phyloP scores from a whole-genome alignment of 495 filamentous ascomycete genomes.

The Parachaetomium inaequale region DNA sequence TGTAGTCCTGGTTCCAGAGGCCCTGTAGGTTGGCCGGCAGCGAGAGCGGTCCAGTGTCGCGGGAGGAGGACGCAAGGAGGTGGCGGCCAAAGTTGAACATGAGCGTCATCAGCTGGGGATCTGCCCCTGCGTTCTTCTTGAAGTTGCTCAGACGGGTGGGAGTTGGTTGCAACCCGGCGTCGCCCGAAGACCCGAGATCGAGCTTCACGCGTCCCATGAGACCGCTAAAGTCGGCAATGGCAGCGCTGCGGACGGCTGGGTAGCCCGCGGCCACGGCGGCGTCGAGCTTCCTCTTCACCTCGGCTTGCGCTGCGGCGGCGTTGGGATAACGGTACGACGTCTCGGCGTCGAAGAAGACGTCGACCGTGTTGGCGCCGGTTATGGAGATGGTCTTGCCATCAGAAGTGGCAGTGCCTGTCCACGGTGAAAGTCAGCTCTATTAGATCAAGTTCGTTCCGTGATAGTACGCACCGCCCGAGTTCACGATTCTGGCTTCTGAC shows the following conservation, averaged over 20 bases:
- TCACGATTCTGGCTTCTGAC: constrained; percentile 1
- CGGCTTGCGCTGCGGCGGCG: background rate
- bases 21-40: constrained; percentile 58
- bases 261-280: background rate
- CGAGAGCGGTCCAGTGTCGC: constrained; percentile 16
- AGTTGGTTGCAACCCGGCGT: background rate
- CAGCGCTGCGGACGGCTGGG: background rate
- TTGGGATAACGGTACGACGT: background rate
- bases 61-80: background rate
- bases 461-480: background rate
- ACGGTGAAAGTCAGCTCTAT: background rate
- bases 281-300: background rate
- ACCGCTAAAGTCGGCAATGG: background rate
- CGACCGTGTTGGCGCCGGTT: background rate
- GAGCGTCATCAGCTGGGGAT: constrained; percentile 4
- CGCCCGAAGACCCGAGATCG: background rate
- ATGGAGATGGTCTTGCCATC: constrained; percentile 2
- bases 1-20: constrained; percentile 52
- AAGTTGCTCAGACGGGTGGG: background rate
- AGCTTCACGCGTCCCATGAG: constrained; percentile 1
- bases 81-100: constrained; percentile 6
- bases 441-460: background rate
- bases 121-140: background rate
- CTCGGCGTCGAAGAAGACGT: background rate
- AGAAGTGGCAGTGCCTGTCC: background rate